These are phyloP conservation scores for Talaromyces adpressus DNA, from an alignment of 495 filamentous ascomycete species.

Conservation along the genomic window DNA sequence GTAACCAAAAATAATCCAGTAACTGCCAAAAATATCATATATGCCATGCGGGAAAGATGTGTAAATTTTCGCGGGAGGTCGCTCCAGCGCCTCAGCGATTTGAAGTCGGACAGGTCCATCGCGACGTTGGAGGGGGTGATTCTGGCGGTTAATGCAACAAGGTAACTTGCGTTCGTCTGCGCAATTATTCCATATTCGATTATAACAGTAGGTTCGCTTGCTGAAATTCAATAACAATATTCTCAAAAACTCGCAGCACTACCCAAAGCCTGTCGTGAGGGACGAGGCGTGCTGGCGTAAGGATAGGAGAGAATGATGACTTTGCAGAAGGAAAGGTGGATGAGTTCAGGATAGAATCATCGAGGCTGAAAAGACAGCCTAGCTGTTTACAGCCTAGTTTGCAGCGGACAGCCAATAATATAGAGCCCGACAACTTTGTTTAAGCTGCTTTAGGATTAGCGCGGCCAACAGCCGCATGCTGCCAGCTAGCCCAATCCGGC, in stretches of 20 bases:
- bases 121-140: neutral
- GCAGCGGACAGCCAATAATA: neutral
- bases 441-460: neutral
- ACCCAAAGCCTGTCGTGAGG: neutral
- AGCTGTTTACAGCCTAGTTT: neutral
- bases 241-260: neutral
- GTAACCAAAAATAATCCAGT: neutral
- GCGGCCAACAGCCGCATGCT: neutral
- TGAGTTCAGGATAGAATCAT: neutral
- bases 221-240: neutral
- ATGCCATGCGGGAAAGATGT: neutral
- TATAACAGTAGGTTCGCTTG: neutral
- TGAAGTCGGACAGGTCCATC: conserved; percentile 4
- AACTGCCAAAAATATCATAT: conserved; percentile 4
- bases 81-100: conserved; percentile 3
- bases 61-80: neutral
- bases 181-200: neutral
- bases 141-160: neutral
- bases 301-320: neutral
- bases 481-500: neutral
- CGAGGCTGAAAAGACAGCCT: neutral
- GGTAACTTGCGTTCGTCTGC: neutral
- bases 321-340: neutral
- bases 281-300: neutral
- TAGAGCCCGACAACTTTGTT: neutral